Base-by-base conservation (phyloP, 192 early-diverging fungal species). In the Diversispora eburnea region DNA sequence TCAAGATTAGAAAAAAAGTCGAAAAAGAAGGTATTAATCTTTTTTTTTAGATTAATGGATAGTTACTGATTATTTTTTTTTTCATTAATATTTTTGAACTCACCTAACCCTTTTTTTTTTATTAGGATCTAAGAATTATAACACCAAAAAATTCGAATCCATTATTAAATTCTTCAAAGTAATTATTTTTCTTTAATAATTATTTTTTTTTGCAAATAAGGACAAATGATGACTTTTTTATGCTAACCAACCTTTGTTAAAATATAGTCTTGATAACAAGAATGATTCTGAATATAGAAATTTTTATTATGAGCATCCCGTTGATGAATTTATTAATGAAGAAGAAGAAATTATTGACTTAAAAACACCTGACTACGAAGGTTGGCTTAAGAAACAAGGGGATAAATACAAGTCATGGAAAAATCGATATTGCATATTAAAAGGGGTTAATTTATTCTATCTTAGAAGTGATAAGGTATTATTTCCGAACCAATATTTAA, bases 401-500 rank as follows among this genome's bases (percentile, higher is more conserved):
- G 86, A 85, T 59, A 83, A 80, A 20, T 88, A 89, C 62, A 82
- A 82, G 25, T 84, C 82, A 0, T 89, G 86, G 86, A 87, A 88
- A 71, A 84, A 80, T 39, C 78, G 88, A 33, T 89, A 82, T 84
- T 89, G 86, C 73, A 82, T 89, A 46, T 75, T 89, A 17, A 87
- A 89, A 62, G 86, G 84, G 0, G 72, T 77, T 0, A 83, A 83
- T 33, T 67, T 89, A 19, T 89, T 82, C 65, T 88, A 88, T 67
- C 85, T 89, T 67, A 86, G 88, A 60, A 79, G 80, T 22, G 85
- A 82, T 42, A 84, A 82, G 74, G 61, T 70, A 77, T 33, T 9
- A 39, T 41, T 43, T n/a, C 12, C 15, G 13, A 64, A 9, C 3
- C 10, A 43, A 15, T 4, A 64, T 43, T 64, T 41, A 1, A 6